Base-by-base conservation (phyloP, 805 yeast genomes). In the Clavispora vitiphila region DNA sequence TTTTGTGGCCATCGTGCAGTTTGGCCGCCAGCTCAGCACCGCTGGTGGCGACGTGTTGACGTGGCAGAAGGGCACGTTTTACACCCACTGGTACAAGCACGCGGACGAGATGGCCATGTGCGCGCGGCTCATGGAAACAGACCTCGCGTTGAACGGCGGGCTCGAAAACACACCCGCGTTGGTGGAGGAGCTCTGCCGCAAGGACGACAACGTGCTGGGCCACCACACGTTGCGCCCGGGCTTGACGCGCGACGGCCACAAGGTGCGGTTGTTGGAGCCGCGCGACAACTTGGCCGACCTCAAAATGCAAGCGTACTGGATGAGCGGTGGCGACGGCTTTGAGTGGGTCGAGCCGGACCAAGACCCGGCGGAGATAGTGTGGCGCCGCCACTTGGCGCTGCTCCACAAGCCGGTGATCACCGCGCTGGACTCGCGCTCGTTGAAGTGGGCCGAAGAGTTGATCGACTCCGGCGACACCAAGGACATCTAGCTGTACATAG, bases 301-400 rank as follows among this genome's bases (percentile, higher is more conserved):
- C 36, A 71, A 79, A 67, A 53, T 86, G 50, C 84, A 86, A 55
- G 95, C 88, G 51, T 86, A 86, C 63, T 86, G 96, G 96, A 78
- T 86, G 56, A 74, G 83, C 32, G 86, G 87, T 7, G 56, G 56
- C 23, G 56, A 52, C 23, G 56, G 56, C 4, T 52, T 52, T 16
- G 54, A 52, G 39, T 52, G 56, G 56, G 54, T 50, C 14, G 56
- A 52, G 47, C 56, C 56, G 2, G 56, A 52, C 43, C 56, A 52
- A 38, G 56, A 52, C 25, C 56, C 56, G 6, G 54, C 56, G 1
- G 88, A 81, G 16, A 47, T 80, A 14, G 39, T 63, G 26, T 70
- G 74, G 75, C 55, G 57, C 37, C 38, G 55, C 5, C 67, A 67
- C 41, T 52, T 69, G 43, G 43, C 50, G 3, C 39, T 40, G 38